These are phyloP conservation scores for Graphilbum sp. DNA, from an alignment of 2,329 filamentous ascomycete genomes.

Conservation along the genomic window DNA sequence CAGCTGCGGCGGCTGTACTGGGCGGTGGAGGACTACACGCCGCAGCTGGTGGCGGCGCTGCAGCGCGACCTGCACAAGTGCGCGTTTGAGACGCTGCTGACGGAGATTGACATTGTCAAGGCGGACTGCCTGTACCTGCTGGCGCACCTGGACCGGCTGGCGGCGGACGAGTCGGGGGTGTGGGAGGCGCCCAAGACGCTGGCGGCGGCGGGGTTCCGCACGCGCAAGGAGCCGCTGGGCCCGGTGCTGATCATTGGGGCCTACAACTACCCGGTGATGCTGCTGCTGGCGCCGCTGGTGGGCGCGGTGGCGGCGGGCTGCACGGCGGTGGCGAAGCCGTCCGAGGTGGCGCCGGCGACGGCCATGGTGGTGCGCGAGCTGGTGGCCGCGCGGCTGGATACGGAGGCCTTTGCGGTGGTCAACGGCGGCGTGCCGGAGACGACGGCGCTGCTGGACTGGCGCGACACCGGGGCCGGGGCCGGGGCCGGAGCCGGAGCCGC, in stretches of 20 bases:
- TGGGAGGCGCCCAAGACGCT: conserved; percentile 52
- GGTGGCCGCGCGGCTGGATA: conserved; percentile 59
- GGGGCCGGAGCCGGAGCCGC: too few relatives aligned
- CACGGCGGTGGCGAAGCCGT: conserved; percentile 80
- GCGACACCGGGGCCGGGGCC: conserved; percentile 30
- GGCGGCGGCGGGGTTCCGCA: conserved; percentile 52
- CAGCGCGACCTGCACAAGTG: conserved; percentile 66
- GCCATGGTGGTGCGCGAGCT: conserved; percentile 70
- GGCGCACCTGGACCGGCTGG: conserved; percentile 65
- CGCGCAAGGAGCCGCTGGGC: conserved; percentile 79
- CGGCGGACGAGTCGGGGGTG: conserved; percentile 54
- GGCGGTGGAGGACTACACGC: conserved; percentile 65
- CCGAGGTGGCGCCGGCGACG: conserved; percentile 60
- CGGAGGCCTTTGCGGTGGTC: conserved; percentile 56
- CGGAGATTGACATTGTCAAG: conserved; percentile 63
- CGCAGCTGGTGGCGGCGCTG: conserved; percentile 58
- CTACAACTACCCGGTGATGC: conserved; percentile 85
- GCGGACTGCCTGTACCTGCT: conserved; percentile 68
- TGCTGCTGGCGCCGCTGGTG: conserved; percentile 62
- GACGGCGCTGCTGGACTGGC: conserved; percentile 53
- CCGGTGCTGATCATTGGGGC: conserved; percentile 73
- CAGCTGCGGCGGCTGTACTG: conserved; percentile 94
- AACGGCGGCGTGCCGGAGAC: conserved; percentile 73
- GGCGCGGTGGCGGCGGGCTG: conserved; percentile 89
- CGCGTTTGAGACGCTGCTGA: conserved; percentile 53